These are phyloP conservation scores for Zoysia matrella DNA, from an alignment of 202 grass and related monocot genomes.

Conservation along the genomic window DNA sequence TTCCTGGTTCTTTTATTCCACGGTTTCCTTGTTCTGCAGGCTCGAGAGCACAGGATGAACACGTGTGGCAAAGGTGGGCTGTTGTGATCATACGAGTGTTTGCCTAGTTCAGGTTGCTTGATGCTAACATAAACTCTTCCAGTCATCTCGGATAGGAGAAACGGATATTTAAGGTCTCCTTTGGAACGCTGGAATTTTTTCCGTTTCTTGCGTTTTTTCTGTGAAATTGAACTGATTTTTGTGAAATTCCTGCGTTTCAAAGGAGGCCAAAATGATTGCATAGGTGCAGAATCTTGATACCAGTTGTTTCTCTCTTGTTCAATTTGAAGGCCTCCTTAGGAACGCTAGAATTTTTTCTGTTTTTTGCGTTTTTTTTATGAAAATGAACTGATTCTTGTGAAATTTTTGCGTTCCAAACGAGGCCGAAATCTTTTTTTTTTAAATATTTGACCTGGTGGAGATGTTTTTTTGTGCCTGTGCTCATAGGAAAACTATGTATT, in stretches of 20 bases:
- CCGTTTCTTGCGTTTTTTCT: no score
- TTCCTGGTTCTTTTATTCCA: conserved; percentile 35
- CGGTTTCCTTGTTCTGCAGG: conserved; percentile 5
- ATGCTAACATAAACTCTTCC: conserved; percentile 1
- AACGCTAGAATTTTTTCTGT: no score
- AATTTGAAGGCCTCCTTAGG: background rate
- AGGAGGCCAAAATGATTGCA: no score
- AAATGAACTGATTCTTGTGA: no score
- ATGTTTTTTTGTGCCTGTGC: background rate
- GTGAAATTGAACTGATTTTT: no score
- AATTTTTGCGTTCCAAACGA: no score
- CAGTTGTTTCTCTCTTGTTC: background rate
- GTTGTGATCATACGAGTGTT: background rate
- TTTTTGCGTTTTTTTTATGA: no score
- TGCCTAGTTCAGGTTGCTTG: background rate
- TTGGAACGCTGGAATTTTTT: no score
- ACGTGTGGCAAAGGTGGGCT: conserved; percentile 40
- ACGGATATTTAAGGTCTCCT: no score
- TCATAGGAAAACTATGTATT: background rate
- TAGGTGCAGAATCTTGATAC: background rate
- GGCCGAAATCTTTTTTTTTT: no score
- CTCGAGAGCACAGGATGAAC: background rate
- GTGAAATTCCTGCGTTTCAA: no score
- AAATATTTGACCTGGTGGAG: background rate
- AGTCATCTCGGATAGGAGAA: background rate